A percentile compares a stretch with the other conserved stretches of the same genome.
phyloP scores from a whole-genome alignment of 495 filamentous ascomycete genomes.

The Penicillium cinerascens region DNA sequence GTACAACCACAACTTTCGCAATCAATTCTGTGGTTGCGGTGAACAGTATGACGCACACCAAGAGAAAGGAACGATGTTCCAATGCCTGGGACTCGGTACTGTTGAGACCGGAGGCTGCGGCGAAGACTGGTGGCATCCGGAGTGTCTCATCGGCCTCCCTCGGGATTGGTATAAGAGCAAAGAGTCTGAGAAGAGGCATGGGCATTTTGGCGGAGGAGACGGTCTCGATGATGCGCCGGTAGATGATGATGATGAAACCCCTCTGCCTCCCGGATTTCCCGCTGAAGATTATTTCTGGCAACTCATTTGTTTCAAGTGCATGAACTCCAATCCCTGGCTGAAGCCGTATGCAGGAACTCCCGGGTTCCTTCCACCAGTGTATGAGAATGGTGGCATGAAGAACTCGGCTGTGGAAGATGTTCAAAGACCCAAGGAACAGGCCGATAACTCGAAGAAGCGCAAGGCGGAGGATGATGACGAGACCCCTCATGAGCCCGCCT shows the following conservation, averaged over 20 bases:
- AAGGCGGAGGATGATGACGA: slow-evolving; percentile 66
- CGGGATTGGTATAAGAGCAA: slow-evolving; percentile 44
- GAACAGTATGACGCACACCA: slow-evolving; percentile 78
- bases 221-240: slow-evolving; percentile 28
- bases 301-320: slow-evolving; percentile 92
- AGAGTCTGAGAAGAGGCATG: slow-evolving; percentile 35
- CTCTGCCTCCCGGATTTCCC: slow-evolving; percentile 80
- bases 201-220: slow-evolving; percentile 34
- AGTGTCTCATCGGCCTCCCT: slow-evolving; percentile 80
- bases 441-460: slow-evolving; percentile 61
- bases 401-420: not conserved
- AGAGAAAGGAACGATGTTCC: slow-evolving; percentile 98
- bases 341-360: slow-evolving; percentile 79
- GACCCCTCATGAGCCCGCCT: slow-evolving; percentile 25
- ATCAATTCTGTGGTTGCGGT: slow-evolving; percentile 86
- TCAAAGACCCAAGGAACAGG: slow-evolving; percentile 11
- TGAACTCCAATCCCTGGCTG: slow-evolving; percentile 87
- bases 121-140: slow-evolving; percentile 99
- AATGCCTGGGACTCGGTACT: slow-evolving; percentile 84
- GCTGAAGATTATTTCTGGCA: slow-evolving; percentile 81
- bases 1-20: slow-evolving; percentile 94
- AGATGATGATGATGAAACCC: slow-evolving; percentile 50
- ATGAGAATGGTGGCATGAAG: slow-evolving; percentile 30
- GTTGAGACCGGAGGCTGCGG: slow-evolving; percentile 83
- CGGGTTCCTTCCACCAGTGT: slow-evolving; percentile 77